phyloP scores from a whole-genome alignment of 192 early-diverging fungal genomes.

The Dissophora ornata region DNA sequence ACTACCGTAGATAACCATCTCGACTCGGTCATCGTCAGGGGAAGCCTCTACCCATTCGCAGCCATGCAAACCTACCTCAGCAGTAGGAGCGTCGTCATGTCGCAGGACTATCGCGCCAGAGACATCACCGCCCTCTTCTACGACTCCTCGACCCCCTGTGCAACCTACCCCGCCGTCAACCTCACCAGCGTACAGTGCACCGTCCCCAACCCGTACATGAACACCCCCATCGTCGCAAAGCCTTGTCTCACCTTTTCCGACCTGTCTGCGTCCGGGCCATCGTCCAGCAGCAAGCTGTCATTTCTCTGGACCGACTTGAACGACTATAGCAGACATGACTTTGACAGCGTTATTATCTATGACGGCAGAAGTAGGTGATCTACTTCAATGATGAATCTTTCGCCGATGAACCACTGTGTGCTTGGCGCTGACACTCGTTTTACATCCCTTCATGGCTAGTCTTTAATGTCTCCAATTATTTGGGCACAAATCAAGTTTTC shows the following conservation, averaged over 20 bases:
- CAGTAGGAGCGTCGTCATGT: constrained; percentile 11
- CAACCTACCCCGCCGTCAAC: constrained; percentile 13
- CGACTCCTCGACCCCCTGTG: constrained; percentile 26
- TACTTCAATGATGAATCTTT: too few species aligned
- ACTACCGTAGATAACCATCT: constrained; percentile 35
- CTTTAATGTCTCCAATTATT: constrained; percentile 22
- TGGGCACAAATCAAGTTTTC: constrained; percentile 4
- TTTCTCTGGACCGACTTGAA: constrained; percentile 43
- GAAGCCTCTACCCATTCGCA: constrained; percentile 16
- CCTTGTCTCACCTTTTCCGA: constrained; percentile 20
- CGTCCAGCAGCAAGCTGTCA: constrained; percentile 12
- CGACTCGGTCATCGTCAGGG: constrained; percentile 29
- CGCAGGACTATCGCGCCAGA: constrained; percentile 15
- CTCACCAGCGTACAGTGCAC: constrained; percentile 11
- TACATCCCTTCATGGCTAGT: too few species aligned
- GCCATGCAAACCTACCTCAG: constrained; percentile 15
- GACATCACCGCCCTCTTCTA: constrained; percentile 38
- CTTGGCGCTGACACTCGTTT: too few species aligned
- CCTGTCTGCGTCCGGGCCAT: neutral
- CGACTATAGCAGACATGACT: constrained; percentile 5
- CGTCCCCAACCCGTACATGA: constrained; percentile 25
- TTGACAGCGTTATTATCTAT: constrained; percentile 29
- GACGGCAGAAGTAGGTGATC: constrained; percentile 45
- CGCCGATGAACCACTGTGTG: too few species aligned
- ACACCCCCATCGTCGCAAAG: constrained; percentile 26